phyloP scores from a whole-genome alignment of 2,329 filamentous ascomycete species.

The Alternaria brassicae region DNA sequence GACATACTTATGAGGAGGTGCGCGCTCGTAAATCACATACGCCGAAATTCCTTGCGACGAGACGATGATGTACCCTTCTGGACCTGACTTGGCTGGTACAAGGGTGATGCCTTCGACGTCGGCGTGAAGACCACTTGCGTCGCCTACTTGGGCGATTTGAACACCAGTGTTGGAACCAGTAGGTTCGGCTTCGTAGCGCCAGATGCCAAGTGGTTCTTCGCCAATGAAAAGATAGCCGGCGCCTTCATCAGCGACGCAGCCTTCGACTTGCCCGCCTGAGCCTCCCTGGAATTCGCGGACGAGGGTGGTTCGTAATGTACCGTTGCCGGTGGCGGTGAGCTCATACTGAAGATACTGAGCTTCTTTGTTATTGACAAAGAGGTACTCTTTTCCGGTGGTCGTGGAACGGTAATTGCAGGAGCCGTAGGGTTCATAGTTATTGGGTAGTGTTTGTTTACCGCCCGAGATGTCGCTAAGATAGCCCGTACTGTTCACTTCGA shows the following conservation, averaged over 20 bases:
- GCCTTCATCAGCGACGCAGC: slow-evolving; percentile 61
- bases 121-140: slow-evolving; percentile 56
- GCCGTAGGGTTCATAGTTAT: slow-evolving; percentile 59
- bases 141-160: slow-evolving; percentile 54
- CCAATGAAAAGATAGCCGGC: slow-evolving; percentile 61
- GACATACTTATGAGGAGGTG: slow-evolving; percentile 59
- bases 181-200: slow-evolving; percentile 62
- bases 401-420: slow-evolving; percentile 61
- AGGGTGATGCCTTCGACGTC: slow-evolving; percentile 64
- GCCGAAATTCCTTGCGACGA: slow-evolving; percentile 62
- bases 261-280: slow-evolving; percentile 62
- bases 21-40: slow-evolving; percentile 60
- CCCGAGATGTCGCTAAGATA: slow-evolving; percentile 54
- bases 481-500: slow-evolving; percentile 59
- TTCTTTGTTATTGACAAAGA: slow-evolving; percentile 64
- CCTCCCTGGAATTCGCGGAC: slow-evolving; percentile 62
- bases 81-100: slow-evolving; percentile 54
- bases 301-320: slow-evolving; percentile 55
- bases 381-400: slow-evolving; percentile 58
- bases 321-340: slow-evolving; percentile 50
- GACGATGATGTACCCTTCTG: slow-evolving; percentile 60
- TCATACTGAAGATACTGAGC: slow-evolving; percentile 64
- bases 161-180: slow-evolving; percentile 47
- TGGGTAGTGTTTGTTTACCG: slow-evolving; percentile 56
- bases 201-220: slow-evolving; percentile 61